phyloP scores from a whole-genome alignment of 306 rosid genomes.

The Vicia sativa region DNA sequence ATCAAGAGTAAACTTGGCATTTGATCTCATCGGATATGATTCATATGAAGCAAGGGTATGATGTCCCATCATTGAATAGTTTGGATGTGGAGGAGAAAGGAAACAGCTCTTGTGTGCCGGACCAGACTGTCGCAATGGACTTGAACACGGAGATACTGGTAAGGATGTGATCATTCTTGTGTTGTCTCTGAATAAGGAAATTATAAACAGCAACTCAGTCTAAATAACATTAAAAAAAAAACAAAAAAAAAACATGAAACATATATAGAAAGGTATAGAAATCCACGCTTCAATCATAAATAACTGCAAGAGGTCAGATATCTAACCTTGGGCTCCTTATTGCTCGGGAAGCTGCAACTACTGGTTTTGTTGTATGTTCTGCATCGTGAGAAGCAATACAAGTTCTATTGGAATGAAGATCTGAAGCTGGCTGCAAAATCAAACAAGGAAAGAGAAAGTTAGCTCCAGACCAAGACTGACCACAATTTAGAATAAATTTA shows the following conservation, averaged over 20 bases:
- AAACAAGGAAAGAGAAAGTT: constrained; percentile 16
- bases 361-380: constrained; percentile 44
- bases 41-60: constrained; percentile 53
- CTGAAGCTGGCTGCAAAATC: constrained; percentile 43
- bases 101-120: constrained; percentile 61
- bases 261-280: background rate
- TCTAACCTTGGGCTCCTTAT: constrained; percentile 46
- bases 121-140: constrained; percentile 75
- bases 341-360: constrained; percentile 39
- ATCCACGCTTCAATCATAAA: constrained; percentile 9
- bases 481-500: too few species aligned
- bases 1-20: constrained; percentile 53
- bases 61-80: constrained; percentile 58
- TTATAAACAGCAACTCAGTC: constrained; percentile 20
- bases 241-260: background rate
- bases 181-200: constrained; percentile 60
- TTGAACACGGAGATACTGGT: constrained; percentile 91
- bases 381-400: constrained; percentile 40
- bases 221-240: background rate
- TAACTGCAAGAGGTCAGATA: background rate
- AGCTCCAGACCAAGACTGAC: constrained; percentile 25
- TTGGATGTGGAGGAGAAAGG: constrained; percentile 82
- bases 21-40: constrained; percentile 59
- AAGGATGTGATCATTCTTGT: constrained; percentile 69
- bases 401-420: constrained; percentile 38